Evolutionary conservation across 2,329 filamentous ascomycete genomes (phyloP).

Genomic region (Colletotrichum orbiculare): DNA sequence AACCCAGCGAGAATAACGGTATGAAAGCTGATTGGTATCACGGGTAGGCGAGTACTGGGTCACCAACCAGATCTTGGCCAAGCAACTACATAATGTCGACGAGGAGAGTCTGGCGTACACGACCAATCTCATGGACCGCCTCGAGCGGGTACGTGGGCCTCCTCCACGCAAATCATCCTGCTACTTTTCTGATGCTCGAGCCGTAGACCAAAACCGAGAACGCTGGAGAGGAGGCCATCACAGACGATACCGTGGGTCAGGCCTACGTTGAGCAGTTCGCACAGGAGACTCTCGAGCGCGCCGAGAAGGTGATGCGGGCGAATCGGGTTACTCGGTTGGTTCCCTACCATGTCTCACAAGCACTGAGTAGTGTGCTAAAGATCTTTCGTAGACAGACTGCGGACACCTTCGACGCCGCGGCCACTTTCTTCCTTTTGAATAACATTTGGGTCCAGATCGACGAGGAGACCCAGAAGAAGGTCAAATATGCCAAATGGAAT

Average conservation of each 20-base stretch:
- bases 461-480: slow-evolving; percentile 82
- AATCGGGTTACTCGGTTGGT: slow-evolving; percentile 78
- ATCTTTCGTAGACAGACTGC: slow-evolving; percentile 77
- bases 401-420: slow-evolving; percentile 91
- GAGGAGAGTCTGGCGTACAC: slow-evolving; percentile 85
- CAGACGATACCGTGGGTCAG: slow-evolving; percentile 86
- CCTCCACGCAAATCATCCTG: too few species aligned
- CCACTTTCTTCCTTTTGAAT: slow-evolving; percentile 90
- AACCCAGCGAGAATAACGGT: too few species aligned
- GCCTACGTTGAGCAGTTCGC: slow-evolving; percentile 96
- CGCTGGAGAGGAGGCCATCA: slow-evolving; percentile 82
- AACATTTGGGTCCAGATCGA: slow-evolving; percentile 85
- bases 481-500: slow-evolving; percentile 97
- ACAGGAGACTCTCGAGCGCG: slow-evolving; percentile 85
- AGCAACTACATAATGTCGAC: slow-evolving; percentile 81
- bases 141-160: slow-evolving; percentile 74
- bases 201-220: slow-evolving; percentile 76
- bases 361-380: slow-evolving; percentile 1
- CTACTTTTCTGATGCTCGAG: slow-evolving; percentile 20
- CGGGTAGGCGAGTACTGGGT: slow-evolving; percentile 85
- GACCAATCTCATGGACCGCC: slow-evolving; percentile 86
- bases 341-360: background rate
- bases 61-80: slow-evolving; percentile 88
- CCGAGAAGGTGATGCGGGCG: slow-evolving; percentile 82
- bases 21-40: slow-evolving; percentile 1